A percentile compares a stretch with the other conserved stretches of the same genome.
Conservation (phyloP, 495 filamentous ascomycete genomes). For the Barbatosphaeria neglecta region DNA sequence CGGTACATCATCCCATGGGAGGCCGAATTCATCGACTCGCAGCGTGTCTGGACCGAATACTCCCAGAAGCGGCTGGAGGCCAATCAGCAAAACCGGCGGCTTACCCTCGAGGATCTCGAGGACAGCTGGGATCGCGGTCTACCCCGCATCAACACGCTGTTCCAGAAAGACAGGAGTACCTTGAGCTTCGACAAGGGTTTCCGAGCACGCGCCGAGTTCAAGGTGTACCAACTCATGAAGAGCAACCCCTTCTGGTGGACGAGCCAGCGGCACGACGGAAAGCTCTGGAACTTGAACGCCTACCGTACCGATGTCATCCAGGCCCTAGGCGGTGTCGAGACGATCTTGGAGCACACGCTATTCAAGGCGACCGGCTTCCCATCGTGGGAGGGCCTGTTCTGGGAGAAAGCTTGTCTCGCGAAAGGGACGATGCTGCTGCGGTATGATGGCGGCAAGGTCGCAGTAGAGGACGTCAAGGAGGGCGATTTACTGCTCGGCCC, state of each 20-base stretch:
- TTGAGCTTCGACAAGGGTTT: conserved; percentile 99
- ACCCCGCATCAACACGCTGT: conserved; percentile 96
- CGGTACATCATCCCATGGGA: conserved; percentile 99
- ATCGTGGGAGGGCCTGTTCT: conserved; percentile 98
- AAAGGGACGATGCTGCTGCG: conserved; percentile 13
- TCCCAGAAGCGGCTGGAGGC: conserved; percentile 96
- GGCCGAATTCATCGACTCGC: conserved; percentile 97
- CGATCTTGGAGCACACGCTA: conserved; percentile 93
- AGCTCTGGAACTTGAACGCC: conserved; percentile 96
- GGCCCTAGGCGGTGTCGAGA: conserved; percentile 97
- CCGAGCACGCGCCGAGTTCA: conserved; percentile 92
- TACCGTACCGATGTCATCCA: conserved; percentile 99
- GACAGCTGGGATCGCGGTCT: conserved; percentile 99
- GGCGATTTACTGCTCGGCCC: conserved; percentile 37
- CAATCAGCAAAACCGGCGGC: conserved; percentile 89
- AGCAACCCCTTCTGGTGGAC: conserved; percentile 99
- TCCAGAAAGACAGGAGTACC: conserved; percentile 97
- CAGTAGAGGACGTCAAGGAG: conserved; percentile 36
- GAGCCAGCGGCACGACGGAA: conserved; percentile 93
- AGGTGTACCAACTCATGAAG: conserved; percentile 98
- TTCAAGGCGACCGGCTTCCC: conserved; percentile 99
- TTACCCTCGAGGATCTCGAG: conserved; percentile 94
- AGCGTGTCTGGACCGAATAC: conserved; percentile 98
- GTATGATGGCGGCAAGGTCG: conserved; percentile 27
- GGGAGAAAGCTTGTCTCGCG: conserved; percentile 59